Conservation (phyloP, 805 yeast species). For the Pichia nakasei region DNA sequence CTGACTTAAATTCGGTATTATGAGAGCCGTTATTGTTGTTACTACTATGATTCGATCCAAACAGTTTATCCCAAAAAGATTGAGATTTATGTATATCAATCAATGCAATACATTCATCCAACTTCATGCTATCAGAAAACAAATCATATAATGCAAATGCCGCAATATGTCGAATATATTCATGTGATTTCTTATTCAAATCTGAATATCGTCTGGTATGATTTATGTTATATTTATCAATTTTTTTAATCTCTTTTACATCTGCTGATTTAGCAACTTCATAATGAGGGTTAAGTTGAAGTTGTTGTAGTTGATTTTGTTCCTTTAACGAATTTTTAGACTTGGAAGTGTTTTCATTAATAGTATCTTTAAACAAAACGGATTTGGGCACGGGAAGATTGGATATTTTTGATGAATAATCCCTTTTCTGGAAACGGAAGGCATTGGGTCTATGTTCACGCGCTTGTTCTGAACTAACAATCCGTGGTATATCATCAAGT, state of each 20-base stretch:
- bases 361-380: conserved; percentile 13
- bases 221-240: background rate
- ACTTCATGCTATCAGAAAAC: conserved; percentile 18
- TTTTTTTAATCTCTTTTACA: background rate
- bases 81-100: conserved; percentile 35
- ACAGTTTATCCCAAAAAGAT: conserved; percentile 46
- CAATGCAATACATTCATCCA: conserved; percentile 34
- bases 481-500: conserved; percentile 91
- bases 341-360: no score
- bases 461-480: conserved; percentile 95
- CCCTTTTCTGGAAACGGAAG: conserved; percentile 62
- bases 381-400: conserved; percentile 29
- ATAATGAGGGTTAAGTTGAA: background rate
- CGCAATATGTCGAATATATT: conserved; percentile 50
- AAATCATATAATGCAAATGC: conserved; percentile 40
- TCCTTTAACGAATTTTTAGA: background rate
- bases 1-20: conserved; percentile 11
- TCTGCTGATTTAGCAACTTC: background rate
- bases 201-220: conserved; percentile 45
- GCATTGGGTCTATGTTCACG: conserved; percentile 90
- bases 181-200: conserved; percentile 47
- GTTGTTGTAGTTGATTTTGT: background rate
- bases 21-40: conserved; percentile 4
- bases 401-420: conserved; percentile 25
- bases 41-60: conserved; percentile 18